These are phyloP conservation scores for Verticillium isaacii DNA, from an alignment of 2,329 filamentous ascomycete species.

Conservation along the genomic window DNA sequence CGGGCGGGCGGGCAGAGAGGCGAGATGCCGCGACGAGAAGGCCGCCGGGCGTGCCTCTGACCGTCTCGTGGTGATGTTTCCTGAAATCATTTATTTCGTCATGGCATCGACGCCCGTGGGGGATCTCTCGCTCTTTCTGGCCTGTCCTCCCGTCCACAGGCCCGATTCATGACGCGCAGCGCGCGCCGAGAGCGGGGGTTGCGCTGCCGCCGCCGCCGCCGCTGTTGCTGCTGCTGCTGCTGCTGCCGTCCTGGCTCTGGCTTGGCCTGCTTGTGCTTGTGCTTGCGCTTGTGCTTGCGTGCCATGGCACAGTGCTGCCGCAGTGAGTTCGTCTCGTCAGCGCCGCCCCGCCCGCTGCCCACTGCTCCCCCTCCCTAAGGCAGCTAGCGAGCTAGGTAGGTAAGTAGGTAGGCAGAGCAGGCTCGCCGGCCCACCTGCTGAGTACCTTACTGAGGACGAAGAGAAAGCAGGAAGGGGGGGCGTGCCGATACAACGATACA, in stretches of 20 bases:
- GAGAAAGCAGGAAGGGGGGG: slow-evolving; percentile 1
- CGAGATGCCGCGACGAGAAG: neutral
- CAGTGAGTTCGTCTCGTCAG: neutral
- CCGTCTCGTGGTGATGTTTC: too few species aligned
- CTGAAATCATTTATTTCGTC: too few species aligned
- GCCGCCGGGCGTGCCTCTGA: too few species aligned
- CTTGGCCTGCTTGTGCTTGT: neutral
- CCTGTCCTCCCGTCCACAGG: neutral
- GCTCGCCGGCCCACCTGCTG: too few species aligned
- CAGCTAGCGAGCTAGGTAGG: too few species aligned
- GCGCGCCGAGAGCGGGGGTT: neutral
- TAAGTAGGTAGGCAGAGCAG: too few species aligned
- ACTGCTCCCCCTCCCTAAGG: neutral
- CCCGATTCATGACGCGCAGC: neutral
- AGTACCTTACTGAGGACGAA: too few species aligned
- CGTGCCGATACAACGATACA: slow-evolving; percentile 3
- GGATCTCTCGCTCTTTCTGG: neutral
- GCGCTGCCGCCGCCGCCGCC: neutral
- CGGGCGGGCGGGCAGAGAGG: neutral
- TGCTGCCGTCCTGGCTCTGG: neutral
- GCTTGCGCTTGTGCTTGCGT: neutral
- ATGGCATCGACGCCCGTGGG: too few species aligned
- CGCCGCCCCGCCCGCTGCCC: neutral
- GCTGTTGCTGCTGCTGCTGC: too few species aligned
- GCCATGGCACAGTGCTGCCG: neutral